Evolutionary conservation across 176 grass and related monocot genomes (phyloP).

Genomic region (Alloteropsis semialata): DNA sequence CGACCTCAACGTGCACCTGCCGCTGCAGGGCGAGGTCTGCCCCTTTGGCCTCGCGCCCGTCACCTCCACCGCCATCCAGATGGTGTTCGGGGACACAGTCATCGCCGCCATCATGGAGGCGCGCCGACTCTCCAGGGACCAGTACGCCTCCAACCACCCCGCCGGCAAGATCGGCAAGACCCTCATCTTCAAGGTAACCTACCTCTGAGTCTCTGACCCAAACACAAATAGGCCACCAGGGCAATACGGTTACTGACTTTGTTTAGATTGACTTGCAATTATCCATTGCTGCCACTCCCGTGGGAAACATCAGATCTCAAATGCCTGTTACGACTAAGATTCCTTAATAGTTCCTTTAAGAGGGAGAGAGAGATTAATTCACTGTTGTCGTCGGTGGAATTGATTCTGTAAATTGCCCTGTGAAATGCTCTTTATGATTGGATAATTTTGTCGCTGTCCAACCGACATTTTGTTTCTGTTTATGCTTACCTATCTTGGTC

Average conservation of each 20-base stretch:
- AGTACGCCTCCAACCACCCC: constrained; percentile 87
- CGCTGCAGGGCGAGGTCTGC: constrained; percentile 88
- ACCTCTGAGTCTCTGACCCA: constrained; percentile 13
- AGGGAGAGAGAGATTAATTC: neutral
- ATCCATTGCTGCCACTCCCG: neutral
- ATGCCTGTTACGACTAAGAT: constrained; percentile 5
- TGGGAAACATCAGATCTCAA: constrained; percentile 26
- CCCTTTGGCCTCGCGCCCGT: constrained; percentile 89
- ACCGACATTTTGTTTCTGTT: neutral
- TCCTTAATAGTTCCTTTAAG: neutral
- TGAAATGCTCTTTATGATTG: neutral
- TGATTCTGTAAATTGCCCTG: neutral
- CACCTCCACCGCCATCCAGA: constrained; percentile 84
- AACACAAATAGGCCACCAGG: neutral
- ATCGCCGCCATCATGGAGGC: constrained; percentile 83
- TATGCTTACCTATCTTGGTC: neutral
- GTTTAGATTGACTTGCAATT: neutral
- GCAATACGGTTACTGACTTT: neutral
- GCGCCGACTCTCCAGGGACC: constrained; percentile 56
- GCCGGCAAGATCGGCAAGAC: constrained; percentile 96
- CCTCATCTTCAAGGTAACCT: constrained; percentile 91
- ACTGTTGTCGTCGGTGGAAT: neutral
- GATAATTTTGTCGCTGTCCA: neutral
- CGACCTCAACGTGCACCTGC: constrained; percentile 91
- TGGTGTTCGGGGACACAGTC: constrained; percentile 90